Conservation (phyloP, 1,284 basidiomycete species). For the Apiotrichum laibachii region DNA sequence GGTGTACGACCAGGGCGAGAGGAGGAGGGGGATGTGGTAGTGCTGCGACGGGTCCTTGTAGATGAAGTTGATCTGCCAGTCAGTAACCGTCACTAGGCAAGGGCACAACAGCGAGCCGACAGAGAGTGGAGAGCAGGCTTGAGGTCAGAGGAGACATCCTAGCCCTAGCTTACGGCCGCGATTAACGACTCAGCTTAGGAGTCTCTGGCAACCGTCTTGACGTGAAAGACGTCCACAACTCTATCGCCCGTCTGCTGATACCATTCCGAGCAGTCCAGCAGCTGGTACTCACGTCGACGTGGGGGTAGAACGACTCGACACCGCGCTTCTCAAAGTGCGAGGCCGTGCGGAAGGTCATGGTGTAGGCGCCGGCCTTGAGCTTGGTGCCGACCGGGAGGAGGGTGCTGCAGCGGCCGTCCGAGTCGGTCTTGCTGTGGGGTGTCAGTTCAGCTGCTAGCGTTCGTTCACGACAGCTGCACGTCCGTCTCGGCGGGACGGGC, state of each 20-base stretch:
- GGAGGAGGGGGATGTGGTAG: constrained; percentile 84
- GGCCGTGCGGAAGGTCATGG: constrained; percentile 77
- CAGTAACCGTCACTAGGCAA: background rate
- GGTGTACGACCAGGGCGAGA: constrained; percentile 88
- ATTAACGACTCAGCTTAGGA: no score
- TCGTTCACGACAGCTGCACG: background rate
- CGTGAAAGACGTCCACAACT: no score
- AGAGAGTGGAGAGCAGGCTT: background rate
- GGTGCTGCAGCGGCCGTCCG: constrained; percentile 74
- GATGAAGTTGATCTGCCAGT: constrained; percentile 68
- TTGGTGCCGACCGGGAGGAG: constrained; percentile 63
- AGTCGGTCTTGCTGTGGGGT: constrained; percentile 65
- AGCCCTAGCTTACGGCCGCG: no score
- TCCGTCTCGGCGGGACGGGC: background rate
- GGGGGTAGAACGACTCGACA: constrained; percentile 77
- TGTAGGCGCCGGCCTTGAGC: constrained; percentile 65
- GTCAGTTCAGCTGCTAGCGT: background rate
- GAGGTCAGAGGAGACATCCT: no score
- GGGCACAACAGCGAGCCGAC: no score
- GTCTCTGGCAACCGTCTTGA: no score
- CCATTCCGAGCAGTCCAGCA: background rate
- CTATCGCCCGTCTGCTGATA: no score
- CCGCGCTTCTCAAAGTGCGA: constrained; percentile 69
- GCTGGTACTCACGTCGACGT: constrained; percentile 50
- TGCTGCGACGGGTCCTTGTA: constrained; percentile 70